Conservation (phyloP, 768 basidiomycete species). For the Naganishia vishniacii region DNA sequence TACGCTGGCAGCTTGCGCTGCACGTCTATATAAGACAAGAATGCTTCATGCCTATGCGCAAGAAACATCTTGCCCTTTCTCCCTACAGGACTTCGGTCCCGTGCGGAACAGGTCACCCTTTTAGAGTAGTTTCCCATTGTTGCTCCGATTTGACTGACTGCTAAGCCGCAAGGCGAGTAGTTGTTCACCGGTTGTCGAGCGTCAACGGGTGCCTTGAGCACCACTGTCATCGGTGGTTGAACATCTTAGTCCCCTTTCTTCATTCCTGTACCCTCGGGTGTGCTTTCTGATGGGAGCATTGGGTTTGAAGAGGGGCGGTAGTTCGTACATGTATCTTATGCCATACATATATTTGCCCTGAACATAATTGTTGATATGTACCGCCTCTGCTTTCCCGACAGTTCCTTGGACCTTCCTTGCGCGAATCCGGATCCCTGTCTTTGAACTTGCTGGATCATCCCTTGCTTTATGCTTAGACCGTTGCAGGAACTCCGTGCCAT, state of each 20-base stretch:
- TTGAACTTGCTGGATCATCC: too few relatives aligned
- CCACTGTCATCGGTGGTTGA: not conserved
- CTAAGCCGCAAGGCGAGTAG: conserved; percentile 22
- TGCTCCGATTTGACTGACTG: conserved; percentile 21
- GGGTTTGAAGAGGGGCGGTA: conserved; percentile 22
- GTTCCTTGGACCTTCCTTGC: too few relatives aligned
- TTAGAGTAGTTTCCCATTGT: conserved; percentile 20
- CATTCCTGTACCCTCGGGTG: conserved; percentile 3
- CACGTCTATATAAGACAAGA: not conserved
- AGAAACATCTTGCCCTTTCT: not conserved
- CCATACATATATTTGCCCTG: too few relatives aligned
- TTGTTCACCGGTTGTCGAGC: conserved; percentile 20
- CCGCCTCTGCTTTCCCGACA: too few relatives aligned
- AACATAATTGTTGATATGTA: too few relatives aligned
- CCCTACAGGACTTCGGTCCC: conserved; percentile 20
- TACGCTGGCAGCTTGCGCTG: too few relatives aligned
- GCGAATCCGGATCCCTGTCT: too few relatives aligned
- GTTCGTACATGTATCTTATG: conserved; percentile 12
- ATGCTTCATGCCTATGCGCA: not conserved
- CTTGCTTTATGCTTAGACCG: too few relatives aligned
- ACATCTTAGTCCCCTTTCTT: conserved; percentile 22
- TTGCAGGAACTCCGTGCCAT: too few relatives aligned
- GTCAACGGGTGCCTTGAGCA: conserved; percentile 23
- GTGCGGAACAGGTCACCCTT: conserved; percentile 24
- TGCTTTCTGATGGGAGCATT: conserved; percentile 23